These are phyloP conservation scores for Penicillium sp. DNA, from an alignment of 2,329 filamentous ascomycete species.

Conservation along the genomic window DNA sequence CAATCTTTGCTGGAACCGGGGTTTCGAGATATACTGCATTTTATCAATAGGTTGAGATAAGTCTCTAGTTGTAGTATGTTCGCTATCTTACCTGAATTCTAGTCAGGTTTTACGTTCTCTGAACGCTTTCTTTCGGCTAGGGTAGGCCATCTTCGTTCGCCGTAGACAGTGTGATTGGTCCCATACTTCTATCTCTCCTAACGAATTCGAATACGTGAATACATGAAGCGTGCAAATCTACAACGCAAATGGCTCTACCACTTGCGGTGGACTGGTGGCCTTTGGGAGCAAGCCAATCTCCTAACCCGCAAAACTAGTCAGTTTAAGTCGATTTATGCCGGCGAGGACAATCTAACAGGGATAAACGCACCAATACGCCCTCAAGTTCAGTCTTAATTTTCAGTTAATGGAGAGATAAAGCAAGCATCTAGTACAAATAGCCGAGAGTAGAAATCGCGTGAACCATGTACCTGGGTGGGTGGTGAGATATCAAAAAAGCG, in stretches of 20 bases:
- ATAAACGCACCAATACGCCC: background rate
- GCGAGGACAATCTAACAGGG: background rate
- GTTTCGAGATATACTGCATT: background rate
- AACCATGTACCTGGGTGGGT: background rate
- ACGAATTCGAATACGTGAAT: background rate
- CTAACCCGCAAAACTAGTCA: too few species aligned
- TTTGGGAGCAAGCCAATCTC: background rate
- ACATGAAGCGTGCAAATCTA: background rate
- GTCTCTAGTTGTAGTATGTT: background rate
- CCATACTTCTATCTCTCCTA: too few species aligned
- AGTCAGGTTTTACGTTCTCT: background rate
- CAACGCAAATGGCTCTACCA: background rate
- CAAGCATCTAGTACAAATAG: background rate
- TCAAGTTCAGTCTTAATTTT: background rate
- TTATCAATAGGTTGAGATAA: background rate
- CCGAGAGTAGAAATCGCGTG: background rate
- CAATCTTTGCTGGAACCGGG: background rate
- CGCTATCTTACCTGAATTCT: background rate
- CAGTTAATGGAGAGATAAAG: too few species aligned
- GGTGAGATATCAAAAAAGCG: background rate
- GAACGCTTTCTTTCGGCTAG: background rate
- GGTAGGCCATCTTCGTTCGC: background rate
- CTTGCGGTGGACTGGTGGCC: background rate
- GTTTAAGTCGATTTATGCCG: background rate
- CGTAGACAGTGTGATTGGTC: background rate